Percentiles rank a stretch among this genome's conserved stretches.
Evolutionary conservation across 495 filamentous ascomycete genomes (phyloP).

Genomic region (Venustampulla echinocandica): DNA sequence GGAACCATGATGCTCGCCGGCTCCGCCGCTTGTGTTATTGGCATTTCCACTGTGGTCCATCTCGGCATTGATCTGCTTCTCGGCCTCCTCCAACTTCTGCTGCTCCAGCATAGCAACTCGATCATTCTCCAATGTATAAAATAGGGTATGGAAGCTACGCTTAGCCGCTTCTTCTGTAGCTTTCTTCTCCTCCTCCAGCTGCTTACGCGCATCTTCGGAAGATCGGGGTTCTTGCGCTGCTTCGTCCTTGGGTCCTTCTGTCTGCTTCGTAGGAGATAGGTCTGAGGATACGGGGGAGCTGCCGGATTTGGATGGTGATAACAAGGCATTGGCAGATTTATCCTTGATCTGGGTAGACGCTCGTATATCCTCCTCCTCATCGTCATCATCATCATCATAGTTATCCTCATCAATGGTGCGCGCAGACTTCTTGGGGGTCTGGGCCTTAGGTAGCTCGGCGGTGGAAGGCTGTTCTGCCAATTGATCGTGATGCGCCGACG

Average conservation of each 20-base stretch:
- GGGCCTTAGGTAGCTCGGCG: conserved; percentile 22
- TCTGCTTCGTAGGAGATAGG: conserved; percentile 38
- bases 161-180: conserved; percentile 85
- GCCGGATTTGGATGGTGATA: conserved; percentile 49
- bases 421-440: conserved; percentile 50
- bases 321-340: conserved; percentile 45
- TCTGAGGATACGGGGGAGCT: conserved; percentile 48
- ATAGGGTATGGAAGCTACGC: conserved; percentile 79
- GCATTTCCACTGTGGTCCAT: conserved; percentile 60
- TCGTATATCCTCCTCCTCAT: conserved; percentile 50
- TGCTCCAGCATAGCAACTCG: conserved; percentile 95
- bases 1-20: conserved; percentile 60
- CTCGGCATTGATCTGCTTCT: conserved; percentile 91
- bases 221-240: conserved; percentile 47
- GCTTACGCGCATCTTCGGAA: conserved; percentile 81
- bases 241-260: conserved; percentile 35
- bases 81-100: conserved; percentile 90
- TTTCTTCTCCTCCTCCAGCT: conserved; percentile 88
- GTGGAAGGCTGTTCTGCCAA: conserved; percentile 20
- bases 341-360: conserved; percentile 49
- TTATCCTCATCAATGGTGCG: conserved; percentile 77
- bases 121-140: conserved; percentile 93
- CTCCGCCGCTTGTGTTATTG: conserved; percentile 30
- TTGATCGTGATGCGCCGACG: conserved; percentile 7
- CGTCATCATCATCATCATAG: conserved; percentile 69